Conservation (phyloP, 257 asterid genomes). For the Lycium barbarum region DNA sequence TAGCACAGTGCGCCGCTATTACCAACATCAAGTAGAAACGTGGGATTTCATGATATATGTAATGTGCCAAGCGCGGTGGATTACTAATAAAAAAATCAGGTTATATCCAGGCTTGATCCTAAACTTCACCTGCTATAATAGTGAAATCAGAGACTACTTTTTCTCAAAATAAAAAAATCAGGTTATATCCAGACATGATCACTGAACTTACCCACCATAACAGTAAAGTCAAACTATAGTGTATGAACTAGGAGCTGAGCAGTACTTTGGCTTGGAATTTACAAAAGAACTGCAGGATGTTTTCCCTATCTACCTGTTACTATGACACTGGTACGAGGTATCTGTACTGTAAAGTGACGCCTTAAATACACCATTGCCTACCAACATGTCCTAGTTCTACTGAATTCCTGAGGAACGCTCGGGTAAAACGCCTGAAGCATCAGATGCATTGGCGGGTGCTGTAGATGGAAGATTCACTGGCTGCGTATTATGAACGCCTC, state of each 20-base stretch:
- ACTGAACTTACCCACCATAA: not conserved
- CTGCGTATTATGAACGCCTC: constrained; percentile 35
- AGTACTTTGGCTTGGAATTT: not conserved
- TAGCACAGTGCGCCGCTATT: too few relatives aligned
- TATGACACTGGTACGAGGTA: not conserved
- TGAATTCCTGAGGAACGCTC: constrained; percentile 41
- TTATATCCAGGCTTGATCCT: not conserved
- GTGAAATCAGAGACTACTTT: not conserved
- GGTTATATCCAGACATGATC: too few relatives aligned
- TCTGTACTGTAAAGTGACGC: constrained; percentile 8
- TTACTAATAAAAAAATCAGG: not conserved
- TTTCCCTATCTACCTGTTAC: not conserved
- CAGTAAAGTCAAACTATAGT: not conserved
- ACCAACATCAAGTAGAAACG: not conserved
- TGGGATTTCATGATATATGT: not conserved
- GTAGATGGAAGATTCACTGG: constrained; percentile 29
- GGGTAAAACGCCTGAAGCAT: constrained; percentile 39
- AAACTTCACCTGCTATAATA: not conserved
- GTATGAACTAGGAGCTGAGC: not conserved
- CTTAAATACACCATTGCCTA: constrained; percentile 1
- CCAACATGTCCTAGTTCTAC: constrained; percentile 29
- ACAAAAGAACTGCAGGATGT: not conserved
- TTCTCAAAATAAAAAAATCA: not conserved
- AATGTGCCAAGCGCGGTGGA: not conserved
- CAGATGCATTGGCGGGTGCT: constrained; percentile 36